Evolutionary conservation across 129 eudicot genomes (phyloP).

Genomic region (Arctium lappa): DNA sequence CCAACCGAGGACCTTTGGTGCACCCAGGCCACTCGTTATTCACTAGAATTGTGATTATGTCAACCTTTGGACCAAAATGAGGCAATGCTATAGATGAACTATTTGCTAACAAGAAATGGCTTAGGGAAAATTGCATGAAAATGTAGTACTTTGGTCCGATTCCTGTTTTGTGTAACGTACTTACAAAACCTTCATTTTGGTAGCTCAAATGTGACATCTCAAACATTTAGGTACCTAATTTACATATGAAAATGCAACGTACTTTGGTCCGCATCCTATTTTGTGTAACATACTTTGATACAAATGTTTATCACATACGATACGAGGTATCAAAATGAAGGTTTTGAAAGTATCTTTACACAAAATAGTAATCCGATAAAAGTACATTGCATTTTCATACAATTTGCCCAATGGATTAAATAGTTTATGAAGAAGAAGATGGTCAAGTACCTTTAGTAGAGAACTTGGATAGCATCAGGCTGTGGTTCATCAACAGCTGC

Average conservation of each 20-base stretch:
- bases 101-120: neutral
- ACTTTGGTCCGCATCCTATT: neutral
- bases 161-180: neutral
- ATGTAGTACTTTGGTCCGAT: neutral
- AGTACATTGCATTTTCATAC: neutral
- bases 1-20: too few relatives aligned
- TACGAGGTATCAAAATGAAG: neutral
- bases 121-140: neutral
- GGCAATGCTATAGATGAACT: neutral
- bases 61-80: neutral
- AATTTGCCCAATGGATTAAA: neutral
- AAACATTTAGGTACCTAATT: too few relatives aligned
- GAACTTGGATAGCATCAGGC: constrained; percentile 55
- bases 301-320: neutral
- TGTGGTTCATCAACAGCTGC: constrained; percentile 67
- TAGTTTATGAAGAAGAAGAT: neutral
- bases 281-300: too few relatives aligned
- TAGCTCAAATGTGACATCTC: too few relatives aligned
- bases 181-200: too few relatives aligned
- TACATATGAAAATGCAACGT: neutral
- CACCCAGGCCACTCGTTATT: neutral
- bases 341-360: neutral
- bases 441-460: constrained; percentile 50
- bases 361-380: too few relatives aligned
- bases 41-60: neutral